Base-by-base conservation (phyloP, 208 protist species). In the Trypanosoma mega region DNA sequence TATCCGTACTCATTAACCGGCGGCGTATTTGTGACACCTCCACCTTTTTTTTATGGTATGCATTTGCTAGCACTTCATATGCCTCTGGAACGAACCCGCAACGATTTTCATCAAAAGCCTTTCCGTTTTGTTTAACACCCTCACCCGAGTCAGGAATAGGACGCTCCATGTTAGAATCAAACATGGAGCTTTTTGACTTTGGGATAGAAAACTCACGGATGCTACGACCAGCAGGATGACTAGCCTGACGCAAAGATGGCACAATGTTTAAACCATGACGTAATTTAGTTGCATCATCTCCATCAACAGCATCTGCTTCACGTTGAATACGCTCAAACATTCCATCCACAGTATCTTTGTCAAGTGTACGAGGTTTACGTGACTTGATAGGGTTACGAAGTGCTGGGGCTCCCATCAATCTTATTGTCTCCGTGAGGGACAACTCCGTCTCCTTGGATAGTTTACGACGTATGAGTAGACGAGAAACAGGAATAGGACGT, bases 401-500 rank as follows among this genome's bases (percentile, higher is more conserved):
- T 7, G 84, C 83, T 0, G 89, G 79, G 0, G 54, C 67, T 24
- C 89, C 89, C 83, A 93, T 92, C 4, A 96, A 80, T 9, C 89
- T 82, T 49, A 96, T 85, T 31, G 83, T 78, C 75, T 96, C 89
- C 2, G 89, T 96, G 16, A 96, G 39, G 18, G 89, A 96, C n/a
- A 84, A 76, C 80, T 96, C 85, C 18, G 78, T 82, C 11, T 85
- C 76, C 36, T 75, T 75, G 26, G 60, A 53, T 0, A 74, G 48
- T 31, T 63, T 74, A 55, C 89, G 80, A 9, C 89, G 89, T 41
- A 96, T 74, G 43, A 96, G 74, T 53, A 96, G 82, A 29, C 76
- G 78, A 4, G 76, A 82, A 14, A 76, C 44, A 3, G 85, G 77
- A 41, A 94, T 79, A 5, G 77, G 68, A 2, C 54, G 55, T 9